phyloP scores from a whole-genome alignment of 106 monocot genomes.

The Dendrobium officinale region DNA sequence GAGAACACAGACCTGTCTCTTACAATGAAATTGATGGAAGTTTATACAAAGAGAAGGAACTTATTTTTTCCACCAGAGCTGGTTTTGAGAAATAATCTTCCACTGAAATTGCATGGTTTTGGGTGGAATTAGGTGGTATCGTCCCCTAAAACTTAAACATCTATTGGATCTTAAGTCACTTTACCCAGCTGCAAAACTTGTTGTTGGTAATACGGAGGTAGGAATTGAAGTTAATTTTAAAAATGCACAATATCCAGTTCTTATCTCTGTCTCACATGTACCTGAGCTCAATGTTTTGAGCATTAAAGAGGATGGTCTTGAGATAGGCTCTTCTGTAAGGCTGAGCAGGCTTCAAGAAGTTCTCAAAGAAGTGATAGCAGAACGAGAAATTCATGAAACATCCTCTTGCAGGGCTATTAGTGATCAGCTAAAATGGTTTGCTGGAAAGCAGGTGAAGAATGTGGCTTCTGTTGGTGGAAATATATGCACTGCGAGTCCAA shows the following conservation, averaged over 20 bases:
- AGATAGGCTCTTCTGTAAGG: conserved; percentile 87
- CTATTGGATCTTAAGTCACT: conserved; percentile 59
- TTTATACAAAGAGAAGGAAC: conserved; percentile 65
- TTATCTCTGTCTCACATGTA: conserved; percentile 67
- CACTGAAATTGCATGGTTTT: conserved; percentile 64
- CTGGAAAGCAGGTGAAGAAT: conserved; percentile 94
- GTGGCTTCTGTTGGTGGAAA: conserved; percentile 97
- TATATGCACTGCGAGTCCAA: conserved; percentile 97
- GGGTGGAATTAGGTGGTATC: conserved; percentile 78
- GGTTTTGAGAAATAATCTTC: conserved; percentile 41
- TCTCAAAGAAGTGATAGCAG: conserved; percentile 42
- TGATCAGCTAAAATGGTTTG: conserved; percentile 94
- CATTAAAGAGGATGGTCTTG: conserved; percentile 57
- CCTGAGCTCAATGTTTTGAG: conserved; percentile 68
- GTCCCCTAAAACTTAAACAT: conserved; percentile 64
- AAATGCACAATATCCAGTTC: conserved; percentile 54
- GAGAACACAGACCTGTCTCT: conserved; percentile 25
- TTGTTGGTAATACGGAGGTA: conserved; percentile 91
- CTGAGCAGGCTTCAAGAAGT: conserved; percentile 67
- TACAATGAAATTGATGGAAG: conserved; percentile 74
- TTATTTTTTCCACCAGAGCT: conserved; percentile 99
- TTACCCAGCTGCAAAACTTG: conserved; percentile 74
- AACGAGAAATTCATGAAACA: conserved; percentile 43
- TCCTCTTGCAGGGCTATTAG: conserved; percentile 80
- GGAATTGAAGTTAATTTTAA: conserved; percentile 92